Conservation (phyloP, 1,284 basidiomycete species). For the Trichosporon faecale region DNA sequence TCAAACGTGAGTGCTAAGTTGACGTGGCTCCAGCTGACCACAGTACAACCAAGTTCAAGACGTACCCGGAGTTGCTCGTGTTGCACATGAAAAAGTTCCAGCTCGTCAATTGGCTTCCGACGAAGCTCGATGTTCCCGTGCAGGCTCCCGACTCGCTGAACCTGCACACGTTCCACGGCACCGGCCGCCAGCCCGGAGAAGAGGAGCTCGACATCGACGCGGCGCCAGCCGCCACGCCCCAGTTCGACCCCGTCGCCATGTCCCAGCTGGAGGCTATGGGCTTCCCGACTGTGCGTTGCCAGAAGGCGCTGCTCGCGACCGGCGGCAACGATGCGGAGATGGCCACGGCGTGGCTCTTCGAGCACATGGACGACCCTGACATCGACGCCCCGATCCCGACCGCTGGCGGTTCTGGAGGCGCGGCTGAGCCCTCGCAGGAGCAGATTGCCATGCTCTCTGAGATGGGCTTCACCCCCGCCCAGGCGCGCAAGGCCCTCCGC, state of each 20-base stretch:
- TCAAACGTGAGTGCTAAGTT: conserved; percentile 56
- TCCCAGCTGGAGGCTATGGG: conserved; percentile 79
- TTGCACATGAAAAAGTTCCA: conserved; percentile 94
- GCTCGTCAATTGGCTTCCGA: conserved; percentile 93
- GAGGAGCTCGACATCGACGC: conserved; percentile 63
- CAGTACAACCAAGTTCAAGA: conserved; percentile 72
- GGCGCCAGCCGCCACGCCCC: conserved; percentile 50
- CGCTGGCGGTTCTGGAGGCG: conserved; percentile 38
- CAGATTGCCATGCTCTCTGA: conserved; percentile 72
- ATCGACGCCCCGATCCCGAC: conserved; percentile 75
- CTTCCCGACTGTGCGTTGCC: conserved; percentile 74
- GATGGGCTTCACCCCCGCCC: conserved; percentile 86
- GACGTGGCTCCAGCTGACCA: conserved; percentile 10
- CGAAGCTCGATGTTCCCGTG: conserved; percentile 89
- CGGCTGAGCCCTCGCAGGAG: conserved; percentile 62
- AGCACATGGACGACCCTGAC: conserved; percentile 91
- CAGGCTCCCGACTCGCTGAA: conserved; percentile 63
- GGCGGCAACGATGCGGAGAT: conserved; percentile 72
- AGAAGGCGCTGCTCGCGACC: conserved; percentile 85
- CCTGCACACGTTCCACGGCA: conserved; percentile 69
- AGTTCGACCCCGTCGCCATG: conserved; percentile 70
- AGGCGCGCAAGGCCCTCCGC: conserved; percentile 81
- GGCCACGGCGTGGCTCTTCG: conserved; percentile 95
- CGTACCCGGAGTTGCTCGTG: conserved; percentile 84
- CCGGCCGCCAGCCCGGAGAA: conserved; percentile 72